Evolutionary conservation across 2,329 filamentous ascomycete genomes (phyloP), one percentile per base, ranked within the genome.

Genomic region (Ophiostoma novo-ulmi): DNA sequence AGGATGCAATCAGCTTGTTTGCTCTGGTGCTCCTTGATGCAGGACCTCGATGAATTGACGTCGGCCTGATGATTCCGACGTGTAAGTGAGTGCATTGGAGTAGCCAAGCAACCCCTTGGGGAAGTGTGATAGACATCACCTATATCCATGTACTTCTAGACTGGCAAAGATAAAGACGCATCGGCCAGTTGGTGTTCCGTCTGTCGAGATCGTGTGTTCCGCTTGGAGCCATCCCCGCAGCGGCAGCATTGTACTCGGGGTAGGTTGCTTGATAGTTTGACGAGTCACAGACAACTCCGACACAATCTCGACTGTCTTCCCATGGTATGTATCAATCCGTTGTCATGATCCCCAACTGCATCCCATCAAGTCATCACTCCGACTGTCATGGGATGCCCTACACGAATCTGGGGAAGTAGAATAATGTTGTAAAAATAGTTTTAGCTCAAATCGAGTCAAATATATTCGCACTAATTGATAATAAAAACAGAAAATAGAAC

Each of bases 61-160:
- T 63, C 58, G 58, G 58, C 58, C 26, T 35, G 13, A 63, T 63
- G 58, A 17, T 63, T 63, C 58, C 58, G 58, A 63, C 58, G 58
- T 63, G 58, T 20, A 63, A 63, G 26, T 61, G 2, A 13, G 8
- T 7, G 26, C 38, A 39, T n/a, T n/a, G 17, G 44, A n/a, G 44
- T 48, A 20, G 38, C 38, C 8, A 39, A 17, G 20, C 14, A 17
- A 7, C 52, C 2, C 11, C 20, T 26, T 22, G 20, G 20, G 39
- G 44, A 48, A 22, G 52, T 11, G 8, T 22, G 52, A 22, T 55
- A 22, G 52, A 22, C 52, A 11, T 55, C 5, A 11, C 6, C 52
- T n/a, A 48, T 17, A 48, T 17, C 14, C 14, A n/a, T 17, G 4
- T 17, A 6, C 44, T n/a, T 26, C 22, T 31, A 48, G 44, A 48